Evolutionary conservation across 2,329 filamentous ascomycete genomes (phyloP).

Genomic region (Microdochium trichocladiopsis): DNA sequence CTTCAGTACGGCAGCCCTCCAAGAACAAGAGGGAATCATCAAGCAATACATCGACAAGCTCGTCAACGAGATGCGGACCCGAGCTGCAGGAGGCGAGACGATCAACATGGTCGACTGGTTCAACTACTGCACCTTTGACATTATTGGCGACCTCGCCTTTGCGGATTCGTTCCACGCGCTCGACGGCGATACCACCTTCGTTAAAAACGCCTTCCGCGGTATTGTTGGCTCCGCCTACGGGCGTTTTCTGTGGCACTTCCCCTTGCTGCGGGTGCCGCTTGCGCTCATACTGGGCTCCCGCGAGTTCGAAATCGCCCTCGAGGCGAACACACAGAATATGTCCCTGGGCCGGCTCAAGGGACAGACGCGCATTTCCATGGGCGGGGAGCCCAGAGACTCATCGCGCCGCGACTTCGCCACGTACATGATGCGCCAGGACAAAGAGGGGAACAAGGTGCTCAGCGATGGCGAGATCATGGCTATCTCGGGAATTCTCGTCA

Average conservation of each 20-base stretch:
- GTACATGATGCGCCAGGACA: constrained; percentile 8
- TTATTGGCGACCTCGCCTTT: constrained; percentile 33
- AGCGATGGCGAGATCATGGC: constrained; percentile 4
- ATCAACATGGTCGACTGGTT: constrained; percentile 10
- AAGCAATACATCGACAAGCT: constrained; percentile 11
- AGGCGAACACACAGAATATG: constrained; percentile 6
- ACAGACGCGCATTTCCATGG: neutral
- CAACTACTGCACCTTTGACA: constrained; percentile 15
- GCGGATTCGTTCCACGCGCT: constrained; percentile 32
- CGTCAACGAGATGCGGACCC: constrained; percentile 2
- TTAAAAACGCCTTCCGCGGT: neutral
- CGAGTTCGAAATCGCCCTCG: constrained; percentile 3
- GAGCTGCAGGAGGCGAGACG: neutral
- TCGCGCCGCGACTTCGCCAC: constrained; percentile 6
- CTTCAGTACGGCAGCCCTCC: constrained; percentile 10
- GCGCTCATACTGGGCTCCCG: constrained; percentile 1
- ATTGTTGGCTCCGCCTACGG: neutral
- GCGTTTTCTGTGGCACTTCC: neutral
- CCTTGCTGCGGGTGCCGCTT: constrained; percentile 3
- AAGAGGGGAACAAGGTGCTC: constrained; percentile 4
- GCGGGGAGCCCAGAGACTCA: no score
- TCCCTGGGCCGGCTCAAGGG: constrained; percentile 4
- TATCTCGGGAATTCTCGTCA: constrained; percentile 7
- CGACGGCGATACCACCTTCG: constrained; percentile 2
- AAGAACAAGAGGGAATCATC: constrained; percentile 13